phyloP scores from a whole-genome alignment of 2,329 filamentous ascomycete genomes.

The Fusarium incarnatum region DNA sequence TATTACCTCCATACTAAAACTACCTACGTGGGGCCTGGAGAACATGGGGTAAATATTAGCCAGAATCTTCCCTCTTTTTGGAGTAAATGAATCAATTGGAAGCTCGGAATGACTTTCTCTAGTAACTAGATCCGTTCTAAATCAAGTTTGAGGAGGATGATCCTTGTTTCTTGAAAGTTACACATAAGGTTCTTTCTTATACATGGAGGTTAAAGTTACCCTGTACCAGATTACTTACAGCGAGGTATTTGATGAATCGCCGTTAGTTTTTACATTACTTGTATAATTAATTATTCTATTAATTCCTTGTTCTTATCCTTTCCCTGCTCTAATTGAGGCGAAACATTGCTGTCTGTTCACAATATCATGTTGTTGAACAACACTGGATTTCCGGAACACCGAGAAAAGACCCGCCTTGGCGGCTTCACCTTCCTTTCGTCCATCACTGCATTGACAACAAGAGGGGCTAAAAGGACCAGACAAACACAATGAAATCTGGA shows the following conservation, averaged over 20 bases:
- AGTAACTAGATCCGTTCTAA: neutral
- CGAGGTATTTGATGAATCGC: neutral
- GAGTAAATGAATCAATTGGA: neutral
- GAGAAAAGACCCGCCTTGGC: neutral
- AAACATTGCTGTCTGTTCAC: neutral
- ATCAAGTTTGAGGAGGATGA: neutral
- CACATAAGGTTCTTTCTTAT: neutral
- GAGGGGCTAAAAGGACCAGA: too few species aligned
- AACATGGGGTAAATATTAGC: neutral
- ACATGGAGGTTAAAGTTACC: neutral
- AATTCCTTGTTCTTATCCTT: neutral
- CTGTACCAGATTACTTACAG: neutral
- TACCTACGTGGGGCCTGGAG: constrained; percentile 1
- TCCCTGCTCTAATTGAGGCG: neutral
- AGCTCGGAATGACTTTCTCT: neutral
- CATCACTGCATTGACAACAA: rapidly evolving
- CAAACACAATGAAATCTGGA: too few species aligned
- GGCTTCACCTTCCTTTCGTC: neutral
- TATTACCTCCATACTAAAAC: neutral
- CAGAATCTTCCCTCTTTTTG: neutral
- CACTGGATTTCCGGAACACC: neutral
- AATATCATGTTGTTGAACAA: neutral
- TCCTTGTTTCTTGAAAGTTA: neutral
- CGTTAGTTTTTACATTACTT: neutral
- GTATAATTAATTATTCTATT: rapidly evolving